phyloP scores from a whole-genome alignment of 257 asterid species.

The Mentha longifolia region DNA sequence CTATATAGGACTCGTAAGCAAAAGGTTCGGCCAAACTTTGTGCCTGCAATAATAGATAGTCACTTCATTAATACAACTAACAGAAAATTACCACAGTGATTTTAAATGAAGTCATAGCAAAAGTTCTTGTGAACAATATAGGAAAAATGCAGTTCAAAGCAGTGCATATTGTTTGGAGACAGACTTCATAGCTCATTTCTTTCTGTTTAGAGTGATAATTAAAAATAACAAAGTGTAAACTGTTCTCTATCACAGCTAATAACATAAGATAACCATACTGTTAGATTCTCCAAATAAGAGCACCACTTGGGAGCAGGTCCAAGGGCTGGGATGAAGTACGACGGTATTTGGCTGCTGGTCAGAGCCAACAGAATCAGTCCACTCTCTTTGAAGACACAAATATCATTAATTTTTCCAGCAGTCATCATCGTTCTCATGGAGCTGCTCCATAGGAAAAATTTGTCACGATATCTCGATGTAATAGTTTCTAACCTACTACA shows the following conservation, averaged over 20 bases:
- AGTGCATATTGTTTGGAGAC: too few species aligned
- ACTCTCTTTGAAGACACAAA: conserved; percentile 77
- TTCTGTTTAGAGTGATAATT: conserved; percentile 6
- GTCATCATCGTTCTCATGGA: too few species aligned
- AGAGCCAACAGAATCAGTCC: conserved; percentile 86
- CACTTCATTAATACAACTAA: conserved; percentile 17
- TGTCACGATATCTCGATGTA: too few species aligned
- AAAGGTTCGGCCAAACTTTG: conserved; percentile 75
- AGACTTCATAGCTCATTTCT: not conserved
- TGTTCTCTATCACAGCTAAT: conserved; percentile 28
- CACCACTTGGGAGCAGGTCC: conserved; percentile 99
- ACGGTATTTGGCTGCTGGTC: conserved; percentile 88
- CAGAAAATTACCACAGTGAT: not conserved
- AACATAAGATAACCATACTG: conserved; percentile 50
- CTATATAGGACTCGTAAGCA: conserved; percentile 70
- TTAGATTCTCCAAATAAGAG: conserved; percentile 77
- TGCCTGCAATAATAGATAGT: conserved; percentile 56
- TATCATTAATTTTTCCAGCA: conserved; percentile 82
- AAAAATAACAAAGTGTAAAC: conserved; percentile 17
- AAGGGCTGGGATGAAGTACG: conserved; percentile 91
- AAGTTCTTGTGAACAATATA: not conserved
- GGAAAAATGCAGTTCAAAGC: not conserved
- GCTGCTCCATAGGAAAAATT: too few species aligned
- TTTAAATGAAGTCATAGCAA: conserved; percentile 10
- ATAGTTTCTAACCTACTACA: too few species aligned